A percentile compares a stretch with the other conserved stretches of the same genome.
Evolutionary conservation across 257 asterid genomes (phyloP).

Genomic region (Haberlea rhodopensis): DNA sequence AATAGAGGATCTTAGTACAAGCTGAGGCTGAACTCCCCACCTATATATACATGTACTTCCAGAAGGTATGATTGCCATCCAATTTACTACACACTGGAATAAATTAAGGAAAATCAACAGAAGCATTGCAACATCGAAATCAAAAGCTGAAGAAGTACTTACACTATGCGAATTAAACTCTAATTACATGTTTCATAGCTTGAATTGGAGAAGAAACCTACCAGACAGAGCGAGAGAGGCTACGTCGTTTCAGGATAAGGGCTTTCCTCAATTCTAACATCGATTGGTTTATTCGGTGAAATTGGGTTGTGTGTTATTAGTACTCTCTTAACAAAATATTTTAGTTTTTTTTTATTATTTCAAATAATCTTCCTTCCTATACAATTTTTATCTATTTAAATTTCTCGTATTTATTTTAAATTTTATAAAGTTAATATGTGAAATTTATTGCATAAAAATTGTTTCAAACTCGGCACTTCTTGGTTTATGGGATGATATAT

Average conservation of each 20-base stretch:
- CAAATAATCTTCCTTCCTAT: too few species aligned
- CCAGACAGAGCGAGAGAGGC: constrained; percentile 21
- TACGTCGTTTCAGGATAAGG: constrained; percentile 23
- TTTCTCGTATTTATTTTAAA: too few species aligned
- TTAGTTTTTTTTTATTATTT: too few species aligned
- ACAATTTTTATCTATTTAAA: too few species aligned
- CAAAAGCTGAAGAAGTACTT: not conserved
- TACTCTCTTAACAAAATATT: too few species aligned
- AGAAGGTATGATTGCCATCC: constrained; percentile 81
- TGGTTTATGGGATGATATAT: too few species aligned
- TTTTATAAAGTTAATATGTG: too few species aligned
- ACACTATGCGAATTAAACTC: not conserved
- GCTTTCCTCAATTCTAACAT: constrained; percentile 1
- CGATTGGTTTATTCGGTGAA: constrained; percentile 15
- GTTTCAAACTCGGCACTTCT: too few species aligned
- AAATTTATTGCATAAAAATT: too few species aligned
- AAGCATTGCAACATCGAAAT: too few species aligned
- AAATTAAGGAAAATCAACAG: not conserved
- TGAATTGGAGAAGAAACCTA: constrained; percentile 19
- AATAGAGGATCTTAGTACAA: constrained; percentile 37
- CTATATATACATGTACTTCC: constrained; percentile 83
- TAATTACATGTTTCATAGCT: not conserved
- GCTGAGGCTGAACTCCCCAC: constrained; percentile 77
- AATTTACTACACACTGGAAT: constrained; percentile 32
- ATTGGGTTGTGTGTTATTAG: too few species aligned